phyloP scores from a whole-genome alignment of 2,329 filamentous ascomycete species.

The Fusarium clavum region DNA sequence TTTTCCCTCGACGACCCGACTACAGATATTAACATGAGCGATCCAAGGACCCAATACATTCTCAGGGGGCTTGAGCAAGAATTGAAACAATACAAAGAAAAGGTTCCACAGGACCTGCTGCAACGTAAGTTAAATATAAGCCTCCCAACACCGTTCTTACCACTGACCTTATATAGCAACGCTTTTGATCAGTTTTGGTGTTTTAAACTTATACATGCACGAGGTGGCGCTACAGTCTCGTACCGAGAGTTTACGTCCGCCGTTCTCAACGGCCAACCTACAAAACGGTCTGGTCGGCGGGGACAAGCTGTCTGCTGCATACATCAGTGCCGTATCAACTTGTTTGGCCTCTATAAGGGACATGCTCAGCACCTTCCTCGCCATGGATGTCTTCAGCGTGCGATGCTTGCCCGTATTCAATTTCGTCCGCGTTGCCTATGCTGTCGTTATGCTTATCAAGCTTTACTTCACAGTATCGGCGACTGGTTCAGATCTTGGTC shows the following conservation, averaged over 20 bases:
- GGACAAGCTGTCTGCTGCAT: slow-evolving; percentile 59
- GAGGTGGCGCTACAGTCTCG: slow-evolving; percentile 78
- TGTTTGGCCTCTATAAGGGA: slow-evolving; percentile 75
- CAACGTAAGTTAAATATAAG: slow-evolving; percentile 63
- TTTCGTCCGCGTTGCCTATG: slow-evolving; percentile 78
- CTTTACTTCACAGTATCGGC: slow-evolving; percentile 75
- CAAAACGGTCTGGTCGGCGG: slow-evolving; percentile 56
- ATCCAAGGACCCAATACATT: slow-evolving; percentile 72
- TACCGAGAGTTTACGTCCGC: slow-evolving; percentile 65
- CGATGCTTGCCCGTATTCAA: slow-evolving; percentile 76
- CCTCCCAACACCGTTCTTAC: neutral
- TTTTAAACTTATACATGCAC: slow-evolving; percentile 78
- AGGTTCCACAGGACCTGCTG: slow-evolving; percentile 64
- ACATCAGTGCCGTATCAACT: slow-evolving; percentile 74
- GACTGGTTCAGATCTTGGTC: slow-evolving; percentile 74
- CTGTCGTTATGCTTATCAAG: slow-evolving; percentile 78
- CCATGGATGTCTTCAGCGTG: slow-evolving; percentile 68
- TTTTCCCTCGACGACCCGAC: slow-evolving; percentile 75
- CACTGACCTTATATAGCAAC: slow-evolving; percentile 59
- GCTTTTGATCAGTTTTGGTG: slow-evolving; percentile 71
- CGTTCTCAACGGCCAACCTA: slow-evolving; percentile 59
- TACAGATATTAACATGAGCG: slow-evolving; percentile 65
- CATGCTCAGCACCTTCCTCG: slow-evolving; percentile 73
- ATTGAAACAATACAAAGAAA: slow-evolving; percentile 68
- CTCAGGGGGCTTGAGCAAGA: slow-evolving; percentile 74